These are phyloP conservation scores for Beauveria pseudobassiana DNA, from an alignment of 2,329 filamentous ascomycete species.

Conservation along the genomic window DNA sequence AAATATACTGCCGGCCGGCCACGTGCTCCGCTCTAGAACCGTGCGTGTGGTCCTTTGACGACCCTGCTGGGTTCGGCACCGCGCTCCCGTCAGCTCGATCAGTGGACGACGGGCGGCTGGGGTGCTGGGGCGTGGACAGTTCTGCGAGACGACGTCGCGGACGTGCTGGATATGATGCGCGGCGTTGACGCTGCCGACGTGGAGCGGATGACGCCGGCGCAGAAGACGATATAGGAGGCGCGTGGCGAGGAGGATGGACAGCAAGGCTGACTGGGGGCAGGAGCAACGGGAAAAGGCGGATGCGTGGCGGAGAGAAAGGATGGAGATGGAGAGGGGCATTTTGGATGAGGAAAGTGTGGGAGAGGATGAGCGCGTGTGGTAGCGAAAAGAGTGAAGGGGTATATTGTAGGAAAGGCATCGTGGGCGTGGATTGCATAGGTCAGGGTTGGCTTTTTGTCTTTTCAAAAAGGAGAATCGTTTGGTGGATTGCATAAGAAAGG, in stretches of 20 bases:
- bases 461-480: neutral
- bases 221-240: constrained; percentile 42
- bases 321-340: constrained; percentile 28
- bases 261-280: constrained; percentile 16
- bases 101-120: constrained; percentile 50
- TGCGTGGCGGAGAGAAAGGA: constrained; percentile 37
- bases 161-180: constrained; percentile 37
- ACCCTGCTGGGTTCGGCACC: constrained; percentile 50
- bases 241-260: constrained; percentile 36
- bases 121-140: constrained; percentile 31
- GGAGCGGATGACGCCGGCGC: constrained; percentile 35
- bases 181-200: constrained; percentile 40
- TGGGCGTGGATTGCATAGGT: neutral
- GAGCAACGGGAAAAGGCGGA: constrained; percentile 37
- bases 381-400: neutral
- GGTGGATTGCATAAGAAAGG: neutral
- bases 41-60: constrained; percentile 49
- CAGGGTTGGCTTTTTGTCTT: neutral
- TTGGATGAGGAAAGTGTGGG: constrained; percentile 27
- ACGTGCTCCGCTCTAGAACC: constrained; percentile 37
- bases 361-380: constrained; percentile 23
- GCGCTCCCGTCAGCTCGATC: constrained; percentile 53
- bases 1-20: constrained; percentile 45
- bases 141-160: constrained; percentile 38
- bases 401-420: neutral